Base-by-base conservation (phyloP, 768 basidiomycete genomes). In the Wakefieldia striispora region DNA sequence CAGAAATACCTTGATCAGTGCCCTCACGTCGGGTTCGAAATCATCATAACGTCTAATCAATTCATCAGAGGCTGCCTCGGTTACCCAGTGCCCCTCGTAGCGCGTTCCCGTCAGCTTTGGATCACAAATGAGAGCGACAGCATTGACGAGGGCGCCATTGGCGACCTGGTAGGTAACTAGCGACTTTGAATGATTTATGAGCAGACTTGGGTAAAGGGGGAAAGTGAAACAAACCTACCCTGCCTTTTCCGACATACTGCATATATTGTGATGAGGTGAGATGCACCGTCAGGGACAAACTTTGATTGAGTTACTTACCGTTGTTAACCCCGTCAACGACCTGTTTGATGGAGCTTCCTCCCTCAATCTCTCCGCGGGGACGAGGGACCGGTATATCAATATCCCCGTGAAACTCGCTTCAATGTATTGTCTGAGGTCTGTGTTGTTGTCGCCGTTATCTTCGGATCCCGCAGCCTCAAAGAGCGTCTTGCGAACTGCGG, bases 331-430 rank as follows among this genome's bases (percentile, higher is more conserved):
- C 5, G 47, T 57, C 9, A 73, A 40, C 5, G 61, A 50, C 2
- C 34, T 31, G n/a, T 64, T 56, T 5, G 60, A 43, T 3, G 69
- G 71, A 26, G 55, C 9, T 14, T 57, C 53, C 31, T 54, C 51
- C 19, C 47, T 51, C 45, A 78, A 47, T 1, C 48, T 45, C n/a
- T 71, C 65, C 2, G 62, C 63, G 6, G 73, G 53, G 21, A 77
- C 55, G 19, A 77, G 55, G 3, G 51, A 61, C 5, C 77, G 66
- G 47, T 79, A 78, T 1, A 67, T 65, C 3, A 62, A 47, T 3
- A 65, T 68, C 8, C 79, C 79, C 1, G 70, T 75, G 64, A 73
- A 79, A 0, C 58, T 57, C 6, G 77, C 70, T 14, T 66, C 49
- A 0, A 57, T 41, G 13, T 51, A 54, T 12, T 59, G 49, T 23